Base-by-base conservation (phyloP, 2,329 filamentous ascomycete species). In the Cercospora janseana region DNA sequence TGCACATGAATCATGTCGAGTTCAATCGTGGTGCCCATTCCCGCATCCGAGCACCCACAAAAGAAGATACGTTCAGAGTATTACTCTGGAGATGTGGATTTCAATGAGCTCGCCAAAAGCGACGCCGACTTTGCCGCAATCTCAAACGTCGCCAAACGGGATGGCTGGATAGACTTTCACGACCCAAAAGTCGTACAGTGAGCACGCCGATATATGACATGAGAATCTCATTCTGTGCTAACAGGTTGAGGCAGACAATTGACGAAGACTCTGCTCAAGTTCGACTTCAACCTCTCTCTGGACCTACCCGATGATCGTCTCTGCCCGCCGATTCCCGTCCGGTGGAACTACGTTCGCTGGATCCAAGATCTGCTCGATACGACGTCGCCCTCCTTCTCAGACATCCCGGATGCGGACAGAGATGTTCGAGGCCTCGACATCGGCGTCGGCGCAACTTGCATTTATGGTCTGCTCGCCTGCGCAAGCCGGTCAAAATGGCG, bases 291-390 rank as follows among this genome's bases (percentile, higher is more conserved):
- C 9, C 70, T 97, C 6, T 63, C 74, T 5, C 72, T 96, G 10
- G 75, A 85, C 4, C 74, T 97, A 1, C 90, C 90, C 0, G 71
- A 79, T 20, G 83, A 95, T 67, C 78, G 92, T 16, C 75, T 98
- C 1, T 97, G 92, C 65, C 93, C 92, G 9, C 88, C 91, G 1
- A 87, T 95, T 66, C 66, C 66, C n/a, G 62, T 67, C 3, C 61
- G 61, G 75, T 85, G 94, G 68, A 93, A 92, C 64, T 98, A 98
- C 67, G 81, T 97, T 15, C 73, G 91, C 6, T 97, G 91, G 90
- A 74, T 97, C 1, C 89, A 95, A 62, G 77, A 79, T 3, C 78
- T 98, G 0, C 66, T 97, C 5, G 89, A 95, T 63, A 84, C 82
- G 1, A 86, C 84, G 0, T 72, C 72, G 6, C 72, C 76, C 37